Evolutionary conservation across 2,329 filamentous ascomycete species (phyloP).

Genomic region (Truncatella angustata): DNA sequence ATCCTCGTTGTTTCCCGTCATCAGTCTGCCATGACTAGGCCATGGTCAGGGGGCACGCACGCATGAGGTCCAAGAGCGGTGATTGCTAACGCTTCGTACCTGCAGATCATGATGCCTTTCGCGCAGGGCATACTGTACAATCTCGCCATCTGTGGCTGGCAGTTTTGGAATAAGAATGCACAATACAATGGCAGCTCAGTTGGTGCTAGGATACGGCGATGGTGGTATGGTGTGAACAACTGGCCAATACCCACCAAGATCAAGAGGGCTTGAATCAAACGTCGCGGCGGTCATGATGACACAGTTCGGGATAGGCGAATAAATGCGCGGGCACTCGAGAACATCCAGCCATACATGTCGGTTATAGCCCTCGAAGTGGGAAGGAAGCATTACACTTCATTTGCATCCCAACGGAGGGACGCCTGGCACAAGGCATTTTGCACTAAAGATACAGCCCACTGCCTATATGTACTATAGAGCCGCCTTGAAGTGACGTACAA

Average conservation of each 20-base stretch:
- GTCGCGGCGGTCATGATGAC: too few species aligned
- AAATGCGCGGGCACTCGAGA: neutral
- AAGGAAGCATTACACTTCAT: too few species aligned
- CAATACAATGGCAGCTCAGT: slow-evolving; percentile 73
- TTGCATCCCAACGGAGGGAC: too few species aligned
- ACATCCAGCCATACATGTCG: neutral
- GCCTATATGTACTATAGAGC: too few species aligned
- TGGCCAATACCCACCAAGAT: slow-evolving; percentile 65
- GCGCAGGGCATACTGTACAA: slow-evolving; percentile 89
- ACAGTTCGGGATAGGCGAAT: too few species aligned
- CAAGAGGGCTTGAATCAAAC: slow-evolving; percentile 12
- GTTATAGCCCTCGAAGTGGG: too few species aligned
- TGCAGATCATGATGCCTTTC: slow-evolving; percentile 78
- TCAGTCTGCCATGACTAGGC: neutral
- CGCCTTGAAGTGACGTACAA: too few species aligned
- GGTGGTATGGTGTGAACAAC: slow-evolving; percentile 96
- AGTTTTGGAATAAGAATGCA: slow-evolving; percentile 80
- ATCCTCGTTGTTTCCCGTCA: neutral
- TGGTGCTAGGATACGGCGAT: slow-evolving; percentile 76
- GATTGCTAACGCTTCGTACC: neutral
- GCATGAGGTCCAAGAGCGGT: too few species aligned
- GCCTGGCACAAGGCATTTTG: too few species aligned
- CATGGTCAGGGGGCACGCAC: neutral
- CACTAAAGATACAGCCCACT: too few species aligned
- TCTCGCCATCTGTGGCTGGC: slow-evolving; percentile 81